phyloP scores from a whole-genome alignment of 73 alveolate genomes.

The Paramecium octaurelia region DNA sequence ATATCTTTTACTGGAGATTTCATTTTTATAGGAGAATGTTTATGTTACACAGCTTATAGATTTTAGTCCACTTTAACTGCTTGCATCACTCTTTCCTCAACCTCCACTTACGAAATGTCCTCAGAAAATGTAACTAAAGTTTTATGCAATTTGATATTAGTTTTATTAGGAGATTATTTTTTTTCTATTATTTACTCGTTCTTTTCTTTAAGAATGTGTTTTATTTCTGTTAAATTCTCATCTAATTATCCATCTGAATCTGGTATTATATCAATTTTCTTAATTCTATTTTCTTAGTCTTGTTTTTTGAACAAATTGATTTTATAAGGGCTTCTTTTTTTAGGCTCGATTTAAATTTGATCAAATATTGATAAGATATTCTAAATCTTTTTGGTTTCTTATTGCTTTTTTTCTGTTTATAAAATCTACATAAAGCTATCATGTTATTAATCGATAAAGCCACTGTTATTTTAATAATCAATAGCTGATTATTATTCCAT shows the following conservation, averaged over 20 bases:
- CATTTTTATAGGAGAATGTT: neutral
- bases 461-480: neutral
- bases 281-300: neutral
- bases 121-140: neutral
- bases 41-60: neutral
- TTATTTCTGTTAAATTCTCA: neutral
- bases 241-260: neutral
- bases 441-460: neutral
- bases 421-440: neutral
- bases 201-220: neutral
- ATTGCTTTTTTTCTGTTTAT: neutral
- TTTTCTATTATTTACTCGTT: neutral
- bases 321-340: neutral
- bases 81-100: neutral
- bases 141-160: neutral
- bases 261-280: neutral
- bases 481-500: neutral
- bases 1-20: neutral
- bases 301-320: neutral
- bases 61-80: neutral
- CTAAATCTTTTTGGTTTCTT: neutral
- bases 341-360: neutral
- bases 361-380: neutral
- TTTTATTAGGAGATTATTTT: neutral
- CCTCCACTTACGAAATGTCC: neutral